Base-by-base conservation (phyloP, 2,329 filamentous ascomycete genomes). In the Davidsoniella virescens region DNA sequence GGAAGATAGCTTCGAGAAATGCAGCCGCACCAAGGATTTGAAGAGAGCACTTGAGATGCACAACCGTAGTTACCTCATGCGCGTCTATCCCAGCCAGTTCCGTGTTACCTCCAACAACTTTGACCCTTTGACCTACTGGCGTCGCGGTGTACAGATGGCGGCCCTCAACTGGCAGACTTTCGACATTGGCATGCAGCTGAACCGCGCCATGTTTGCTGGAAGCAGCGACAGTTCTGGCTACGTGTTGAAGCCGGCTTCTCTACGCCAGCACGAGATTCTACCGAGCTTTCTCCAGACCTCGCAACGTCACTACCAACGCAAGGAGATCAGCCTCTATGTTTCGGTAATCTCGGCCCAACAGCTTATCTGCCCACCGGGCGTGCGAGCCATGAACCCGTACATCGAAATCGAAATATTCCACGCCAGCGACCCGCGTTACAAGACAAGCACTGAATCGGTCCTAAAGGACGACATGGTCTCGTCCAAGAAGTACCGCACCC, bases 161-260 rank as follows among this genome's bases (percentile, higher is more conserved):
- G 92, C 92, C 0, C 72, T 96, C 55, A 98, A 98, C 66, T 96
- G 92, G 90, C 92, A 98, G 66, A 96, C 88, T 0, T 95, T 93
- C 60, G 92, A 96, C 61, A 73, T 93, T 16, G 87, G 88, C 43
- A 92, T 95, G 76, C 90, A 96, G 62, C 75, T 96, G 63, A 96
- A 96, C 62, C 84, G 92, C 57, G 92, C 92, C 60, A 96, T 98
- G 92, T 98, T 95, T 62, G 84, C 87, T 44, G 85, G 86, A 52
- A 86, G 87, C 41, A 81, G 76, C 10, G 92, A 95, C 65, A 78
- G 80, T 51, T 85, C 84, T 2, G 92, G 92, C 42, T 98, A 96
- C 59, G 87, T 96, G 12, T 75, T 95, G 49, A 98, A 98, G 68
- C 90, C 92, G 17, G 76, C 80, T 36, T 85, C 88, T 61, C 78